Conservation (phyloP, 140 eudicot genomes). For the Ambrosia hybrid region DNA sequence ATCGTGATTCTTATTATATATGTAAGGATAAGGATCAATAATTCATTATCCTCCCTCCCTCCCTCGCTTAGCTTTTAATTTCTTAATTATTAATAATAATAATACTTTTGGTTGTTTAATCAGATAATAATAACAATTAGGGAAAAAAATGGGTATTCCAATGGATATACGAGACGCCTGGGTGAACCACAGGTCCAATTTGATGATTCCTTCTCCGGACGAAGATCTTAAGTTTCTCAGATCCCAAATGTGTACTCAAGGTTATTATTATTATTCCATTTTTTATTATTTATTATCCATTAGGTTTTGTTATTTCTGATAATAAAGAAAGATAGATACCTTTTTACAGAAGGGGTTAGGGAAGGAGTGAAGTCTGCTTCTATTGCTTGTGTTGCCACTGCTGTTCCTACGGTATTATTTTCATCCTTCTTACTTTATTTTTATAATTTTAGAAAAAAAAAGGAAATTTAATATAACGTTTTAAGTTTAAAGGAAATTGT, state of each 20-base stretch:
- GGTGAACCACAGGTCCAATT: conserved; percentile 25
- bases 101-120: no score
- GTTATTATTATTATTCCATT: conserved; percentile 14
- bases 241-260: conserved; percentile 60
- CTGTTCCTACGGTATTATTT: conserved; percentile 80
- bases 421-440: no score
- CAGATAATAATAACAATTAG: not conserved
- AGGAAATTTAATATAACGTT: no score
- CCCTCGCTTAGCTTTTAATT: no score
- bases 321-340: no score
- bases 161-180: conserved; percentile 51
- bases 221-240: conserved; percentile 59
- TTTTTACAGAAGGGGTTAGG: no score
- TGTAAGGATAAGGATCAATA: conserved; percentile 10
- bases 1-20: not conserved
- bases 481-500: no score
- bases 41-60: no score
- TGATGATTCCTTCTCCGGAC: conserved; percentile 54
- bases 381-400: conserved; percentile 59
- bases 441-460: no score
- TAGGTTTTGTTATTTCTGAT: no score
- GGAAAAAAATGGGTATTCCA: conserved; percentile 48
- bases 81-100: no score
- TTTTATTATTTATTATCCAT: not conserved
- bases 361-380: no score